Evolutionary conservation across 108 stramenopile genomes (phyloP), one percentile per base, ranked within the genome.

Genomic region (Schizochytrium sp.): DNA sequence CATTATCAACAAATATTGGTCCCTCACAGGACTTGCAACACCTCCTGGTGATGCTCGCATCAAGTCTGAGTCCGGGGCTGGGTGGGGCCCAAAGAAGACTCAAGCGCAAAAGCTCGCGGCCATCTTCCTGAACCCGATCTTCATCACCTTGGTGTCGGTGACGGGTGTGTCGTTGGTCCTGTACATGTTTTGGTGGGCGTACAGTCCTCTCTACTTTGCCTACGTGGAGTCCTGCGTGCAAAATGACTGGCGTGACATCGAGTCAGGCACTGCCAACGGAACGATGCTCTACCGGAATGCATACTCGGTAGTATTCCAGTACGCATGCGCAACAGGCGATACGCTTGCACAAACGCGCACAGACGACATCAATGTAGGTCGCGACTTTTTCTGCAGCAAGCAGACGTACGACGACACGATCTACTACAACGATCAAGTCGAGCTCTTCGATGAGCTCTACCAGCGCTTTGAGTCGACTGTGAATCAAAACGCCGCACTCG

Each of bases 281-380:
- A 83, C 72, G 5, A 83, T 83, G 72, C 72, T 83, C n/a, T 83
- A 83, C 72, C 44, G 72, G 72, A 83, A 83, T 28, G 51, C 23
- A 12, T 83, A 83, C 51, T 83, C 72, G 5, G 51, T 83, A 51
- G 48, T 53, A 5, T 83, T 83, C 51, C 72, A 83, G 72, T 83
- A 83, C n/a, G 44, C 72, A 5, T 21, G 23, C n/a, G 19, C 72
- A 47, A 12, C 10, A 16, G 72, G 72, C 5, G 72, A 83, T n/a
- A n/a, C 48, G 21, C 72, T 83, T 5, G 72, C 72, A 0, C n/a
- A 21, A 2, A 10, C 21, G n/a, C 72, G 72, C 72, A 53, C 51
- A 23, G 51, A 83, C 72, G 72, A 83, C 23, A 47, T 83, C 1
- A 83, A 83, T n/a, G 51, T 51, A 6, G 72, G 72, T 23, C 72